Conservation (phyloP, 305 asterid species). For the Fraxinus ornus region DNA sequence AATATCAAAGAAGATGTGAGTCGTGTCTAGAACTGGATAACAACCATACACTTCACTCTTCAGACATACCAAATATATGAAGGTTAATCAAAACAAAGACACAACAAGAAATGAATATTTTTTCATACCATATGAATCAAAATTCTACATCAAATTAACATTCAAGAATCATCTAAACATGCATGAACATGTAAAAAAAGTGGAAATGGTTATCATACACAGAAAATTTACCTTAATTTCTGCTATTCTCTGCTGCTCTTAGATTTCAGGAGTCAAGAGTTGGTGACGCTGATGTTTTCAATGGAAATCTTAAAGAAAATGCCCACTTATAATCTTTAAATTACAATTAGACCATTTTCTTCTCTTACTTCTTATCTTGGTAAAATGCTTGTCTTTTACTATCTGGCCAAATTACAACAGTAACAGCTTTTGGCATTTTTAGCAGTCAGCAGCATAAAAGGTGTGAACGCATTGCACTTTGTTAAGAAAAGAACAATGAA, state of each 20-base stretch:
- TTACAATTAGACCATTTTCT: conserved; percentile 11
- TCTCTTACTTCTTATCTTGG: not conserved
- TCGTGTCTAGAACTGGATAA: not conserved
- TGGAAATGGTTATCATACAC: not conserved
- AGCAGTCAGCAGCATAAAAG: not conserved
- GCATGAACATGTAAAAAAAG: not conserved
- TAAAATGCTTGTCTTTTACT: not conserved
- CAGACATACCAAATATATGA: not conserved
- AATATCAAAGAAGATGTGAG: not conserved
- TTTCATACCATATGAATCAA: not conserved
- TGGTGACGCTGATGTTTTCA: not conserved
- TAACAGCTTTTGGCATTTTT: not conserved
- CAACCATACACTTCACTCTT: too few species aligned
- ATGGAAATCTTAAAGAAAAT: not conserved
- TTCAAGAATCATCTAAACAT: not conserved
- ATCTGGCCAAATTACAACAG: not conserved
- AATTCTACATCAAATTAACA: too few species aligned
- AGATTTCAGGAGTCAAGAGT: not conserved
- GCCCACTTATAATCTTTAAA: not conserved
- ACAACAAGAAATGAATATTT: not conserved
- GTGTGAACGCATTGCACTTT: not conserved
- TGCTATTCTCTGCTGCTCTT: not conserved
- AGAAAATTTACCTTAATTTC: conserved; percentile 11
- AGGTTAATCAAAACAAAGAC: not conserved
- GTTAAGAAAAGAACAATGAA: not conserved